Evolutionary conservation across 1,139 yeast genomes (phyloP).

Genomic region (Suhomyces yuchorum): DNA sequence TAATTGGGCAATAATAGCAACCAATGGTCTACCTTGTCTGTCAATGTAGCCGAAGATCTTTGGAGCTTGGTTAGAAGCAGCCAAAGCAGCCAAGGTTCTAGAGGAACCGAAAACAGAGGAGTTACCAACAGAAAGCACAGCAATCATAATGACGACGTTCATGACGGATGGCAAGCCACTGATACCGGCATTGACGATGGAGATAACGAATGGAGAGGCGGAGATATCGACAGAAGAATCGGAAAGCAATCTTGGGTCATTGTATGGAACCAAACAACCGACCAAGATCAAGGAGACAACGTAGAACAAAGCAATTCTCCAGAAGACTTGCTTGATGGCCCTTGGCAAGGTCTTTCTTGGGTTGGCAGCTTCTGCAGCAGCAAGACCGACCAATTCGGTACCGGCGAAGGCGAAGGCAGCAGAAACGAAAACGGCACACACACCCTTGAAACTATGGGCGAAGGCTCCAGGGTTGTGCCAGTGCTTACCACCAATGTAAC

Average conservation of each 20-base stretch:
- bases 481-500: constrained; percentile 27
- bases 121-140: constrained; percentile 57
- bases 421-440: constrained; percentile 52
- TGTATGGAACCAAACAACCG: constrained; percentile 39
- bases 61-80: constrained; percentile 31
- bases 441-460: constrained; percentile 46
- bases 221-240: constrained; percentile 44
- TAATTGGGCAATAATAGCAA: constrained; percentile 33
- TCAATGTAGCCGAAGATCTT: constrained; percentile 29
- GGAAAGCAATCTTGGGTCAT: constrained; percentile 34
- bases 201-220: constrained; percentile 58
- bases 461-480: constrained; percentile 39
- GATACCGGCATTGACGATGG: constrained; percentile 60
- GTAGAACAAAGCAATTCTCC: constrained; percentile 39
- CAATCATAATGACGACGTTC: constrained; percentile 70
- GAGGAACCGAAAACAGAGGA: constrained; percentile 32
- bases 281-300: constrained; percentile 34
- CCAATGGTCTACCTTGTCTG: constrained; percentile 31
- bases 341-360: constrained; percentile 42
- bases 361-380: constrained; percentile 45
- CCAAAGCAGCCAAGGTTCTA: constrained; percentile 28
- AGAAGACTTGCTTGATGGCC: constrained; percentile 43
- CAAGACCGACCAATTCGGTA: constrained; percentile 43
- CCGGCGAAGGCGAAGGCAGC: constrained; percentile 64
- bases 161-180: constrained; percentile 66